phyloP scores from a whole-genome alignment of 768 basidiomycete genomes.

The Nevesoporus exiguus region DNA sequence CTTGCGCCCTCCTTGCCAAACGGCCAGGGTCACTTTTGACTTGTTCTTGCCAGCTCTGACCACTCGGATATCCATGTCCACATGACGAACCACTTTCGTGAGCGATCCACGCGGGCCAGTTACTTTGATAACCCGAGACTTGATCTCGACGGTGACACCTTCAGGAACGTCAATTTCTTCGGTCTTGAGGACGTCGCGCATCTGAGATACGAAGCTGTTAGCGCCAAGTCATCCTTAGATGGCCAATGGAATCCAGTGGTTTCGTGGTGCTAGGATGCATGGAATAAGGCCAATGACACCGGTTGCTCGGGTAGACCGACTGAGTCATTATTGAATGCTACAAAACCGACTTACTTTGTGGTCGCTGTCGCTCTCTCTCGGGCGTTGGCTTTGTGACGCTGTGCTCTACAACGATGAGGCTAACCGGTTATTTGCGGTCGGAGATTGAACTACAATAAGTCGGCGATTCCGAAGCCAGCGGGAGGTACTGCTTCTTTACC shows the following conservation, averaged over 20 bases:
- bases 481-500: constrained; percentile 36
- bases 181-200: constrained; percentile 90
- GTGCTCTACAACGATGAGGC: constrained; percentile 3
- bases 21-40: constrained; percentile 77
- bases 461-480: constrained; percentile 24
- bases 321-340: background rate
- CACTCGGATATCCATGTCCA: constrained; percentile 90
- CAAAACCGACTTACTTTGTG: constrained; percentile 28
- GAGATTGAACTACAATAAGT: constrained; percentile 33
- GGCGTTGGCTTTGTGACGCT: constrained; percentile 18
- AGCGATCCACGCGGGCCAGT: constrained; percentile 91
- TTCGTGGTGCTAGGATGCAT: background rate
- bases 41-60: constrained; percentile 68
- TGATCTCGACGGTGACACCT: constrained; percentile 80
- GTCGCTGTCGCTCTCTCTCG: constrained; percentile 24
- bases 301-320: background rate
- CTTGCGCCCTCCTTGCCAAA: constrained; percentile 98
- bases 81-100: constrained; percentile 88
- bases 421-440: constrained; percentile 31
- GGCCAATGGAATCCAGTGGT: constrained; percentile 39
- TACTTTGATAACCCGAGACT: constrained; percentile 89
- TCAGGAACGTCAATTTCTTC: constrained; percentile 91
- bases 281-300: background rate
- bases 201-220: constrained; percentile 43
- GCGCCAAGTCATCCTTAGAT: constrained; percentile 31